phyloP scores from a whole-genome alignment of 768 basidiomycete species.

The Trametes punicea region DNA sequence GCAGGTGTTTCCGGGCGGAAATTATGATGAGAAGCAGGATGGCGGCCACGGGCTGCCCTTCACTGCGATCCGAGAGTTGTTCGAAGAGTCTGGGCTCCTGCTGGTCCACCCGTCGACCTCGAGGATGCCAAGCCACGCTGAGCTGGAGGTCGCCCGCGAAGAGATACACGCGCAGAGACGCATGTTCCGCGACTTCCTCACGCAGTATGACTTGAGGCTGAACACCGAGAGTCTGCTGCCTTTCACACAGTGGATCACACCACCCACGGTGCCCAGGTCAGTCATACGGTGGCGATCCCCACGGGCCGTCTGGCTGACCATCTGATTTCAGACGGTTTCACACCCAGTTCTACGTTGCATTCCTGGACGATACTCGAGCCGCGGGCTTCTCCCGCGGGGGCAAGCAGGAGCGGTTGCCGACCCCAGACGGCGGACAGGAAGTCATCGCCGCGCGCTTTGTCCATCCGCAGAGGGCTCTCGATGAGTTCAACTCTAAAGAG shows the following conservation, averaged over 20 bases:
- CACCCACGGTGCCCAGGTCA: slow-evolving; percentile 50
- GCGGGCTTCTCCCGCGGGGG: slow-evolving; percentile 51
- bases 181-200: slow-evolving; percentile 53
- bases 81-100: slow-evolving; percentile 71
- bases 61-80: slow-evolving; percentile 73
- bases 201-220: slow-evolving; percentile 39
- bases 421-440: slow-evolving; percentile 68
- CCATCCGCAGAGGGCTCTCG: slow-evolving; percentile 50
- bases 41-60: slow-evolving; percentile 40
- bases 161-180: slow-evolving; percentile 52
- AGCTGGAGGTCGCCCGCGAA: slow-evolving; percentile 52
- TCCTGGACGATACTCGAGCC: slow-evolving; percentile 45
- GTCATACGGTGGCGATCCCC: background rate
- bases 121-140: slow-evolving; percentile 32
- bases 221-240: slow-evolving; percentile 52
- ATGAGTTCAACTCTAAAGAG: slow-evolving; percentile 46
- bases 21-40: slow-evolving; percentile 61
- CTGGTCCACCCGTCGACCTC: slow-evolving; percentile 42
- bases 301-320: background rate
- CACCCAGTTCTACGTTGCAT: slow-evolving; percentile 66
- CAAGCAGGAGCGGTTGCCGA: slow-evolving; percentile 58
- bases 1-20: slow-evolving; percentile 78
- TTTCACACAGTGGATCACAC: slow-evolving; percentile 76
- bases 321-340: slow-evolving; percentile 54
- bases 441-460: slow-evolving; percentile 68